A percentile compares a stretch with the other conserved stretches of the same genome.
Conservation (phyloP, 768 basidiomycete species). For the Phlebiopsis gigantea region DNA sequence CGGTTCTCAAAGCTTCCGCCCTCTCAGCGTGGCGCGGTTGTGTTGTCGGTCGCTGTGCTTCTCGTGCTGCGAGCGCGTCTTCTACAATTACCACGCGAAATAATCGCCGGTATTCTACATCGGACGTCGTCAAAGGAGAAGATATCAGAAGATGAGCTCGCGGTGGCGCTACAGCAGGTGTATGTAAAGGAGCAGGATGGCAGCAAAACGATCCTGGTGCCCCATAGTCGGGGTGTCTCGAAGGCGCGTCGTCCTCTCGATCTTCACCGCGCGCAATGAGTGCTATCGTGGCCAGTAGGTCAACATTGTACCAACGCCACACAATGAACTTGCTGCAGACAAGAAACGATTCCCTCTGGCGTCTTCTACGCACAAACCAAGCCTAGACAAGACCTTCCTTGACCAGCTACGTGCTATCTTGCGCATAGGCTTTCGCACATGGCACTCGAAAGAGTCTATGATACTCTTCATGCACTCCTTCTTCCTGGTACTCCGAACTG, state of each 20-base stretch:
- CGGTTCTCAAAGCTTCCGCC: neutral
- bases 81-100: constrained; percentile 6
- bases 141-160: constrained; percentile 33
- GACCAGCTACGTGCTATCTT: constrained; percentile 71
- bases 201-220: constrained; percentile 60
- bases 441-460: constrained; percentile 61
- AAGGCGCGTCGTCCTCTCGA: constrained; percentile 45
- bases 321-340: constrained; percentile 45
- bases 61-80: constrained; percentile 9
- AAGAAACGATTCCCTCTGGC: constrained; percentile 59
- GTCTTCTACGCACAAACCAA: constrained; percentile 46
- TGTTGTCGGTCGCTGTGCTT: constrained; percentile 2
- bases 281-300: constrained; percentile 25
- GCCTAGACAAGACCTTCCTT: constrained; percentile 64
- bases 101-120: neutral
- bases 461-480: constrained; percentile 74
- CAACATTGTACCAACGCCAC: constrained; percentile 43
- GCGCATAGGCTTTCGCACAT: constrained; percentile 64
- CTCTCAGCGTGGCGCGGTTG: constrained; percentile 1
- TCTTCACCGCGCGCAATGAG: neutral
- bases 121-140: neutral
- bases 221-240: constrained; percentile 55
- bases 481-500: constrained; percentile 82
- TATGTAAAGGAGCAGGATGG: constrained; percentile 58
- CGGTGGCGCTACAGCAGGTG: constrained; percentile 50